Evolutionary conservation across 2,329 filamentous ascomycete species (phyloP).

Genomic region (Elsinoe perseae): DNA sequence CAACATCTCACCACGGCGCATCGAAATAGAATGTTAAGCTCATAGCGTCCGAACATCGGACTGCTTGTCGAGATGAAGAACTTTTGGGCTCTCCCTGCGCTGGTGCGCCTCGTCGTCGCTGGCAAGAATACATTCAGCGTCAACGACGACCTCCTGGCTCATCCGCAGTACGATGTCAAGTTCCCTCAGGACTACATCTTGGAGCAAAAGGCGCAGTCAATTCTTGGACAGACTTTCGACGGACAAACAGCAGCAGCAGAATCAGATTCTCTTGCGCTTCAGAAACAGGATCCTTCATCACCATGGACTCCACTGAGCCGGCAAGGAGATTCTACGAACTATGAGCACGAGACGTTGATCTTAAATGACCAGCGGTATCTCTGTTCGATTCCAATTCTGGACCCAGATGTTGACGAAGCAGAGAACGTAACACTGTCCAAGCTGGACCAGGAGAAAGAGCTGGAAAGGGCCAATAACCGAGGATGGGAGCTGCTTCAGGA

Average conservation of each 20-base stretch:
- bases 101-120: slow-evolving; percentile 43
- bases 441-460: slow-evolving; percentile 71
- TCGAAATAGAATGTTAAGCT: too few species aligned
- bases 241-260: not conserved
- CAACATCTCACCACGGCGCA: not conserved
- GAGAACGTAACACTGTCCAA: slow-evolving; percentile 28
- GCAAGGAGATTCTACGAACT: slow-evolving; percentile 18
- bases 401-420: slow-evolving; percentile 32
- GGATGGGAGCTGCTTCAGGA: slow-evolving; percentile 74
- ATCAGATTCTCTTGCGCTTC: not conserved
- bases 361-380: slow-evolving; percentile 65
- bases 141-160: slow-evolving; percentile 78
- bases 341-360: slow-evolving; percentile 64
- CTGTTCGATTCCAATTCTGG: slow-evolving; percentile 72
- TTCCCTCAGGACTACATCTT: slow-evolving; percentile 67
- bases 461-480: slow-evolving; percentile 64
- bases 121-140: slow-evolving; percentile 66
- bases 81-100: slow-evolving; percentile 42
- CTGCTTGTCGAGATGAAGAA: slow-evolving; percentile 34
- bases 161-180: slow-evolving; percentile 75
- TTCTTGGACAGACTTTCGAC: not conserved
- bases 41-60: not conserved
- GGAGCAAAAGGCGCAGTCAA: slow-evolving; percentile 58
- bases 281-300: slow-evolving; percentile 6
- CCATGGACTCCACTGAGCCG: not conserved